A percentile compares a stretch with the other conserved stretches of the same genome.
Evolutionary conservation across 78 protist genomes (phyloP).

Genomic region (Dictyostelium purpureum): DNA sequence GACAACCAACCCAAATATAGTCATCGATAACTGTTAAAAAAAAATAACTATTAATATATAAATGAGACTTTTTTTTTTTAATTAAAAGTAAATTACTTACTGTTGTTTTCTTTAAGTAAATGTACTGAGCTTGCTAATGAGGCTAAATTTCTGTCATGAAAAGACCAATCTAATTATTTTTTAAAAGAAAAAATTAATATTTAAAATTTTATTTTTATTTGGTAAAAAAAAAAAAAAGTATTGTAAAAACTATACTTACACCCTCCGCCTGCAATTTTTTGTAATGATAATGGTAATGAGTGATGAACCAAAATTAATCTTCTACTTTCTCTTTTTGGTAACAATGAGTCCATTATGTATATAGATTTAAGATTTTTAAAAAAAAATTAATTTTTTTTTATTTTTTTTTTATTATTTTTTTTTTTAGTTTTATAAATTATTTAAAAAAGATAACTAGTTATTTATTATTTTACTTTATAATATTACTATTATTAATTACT

Average conservation of each 20-base stretch:
- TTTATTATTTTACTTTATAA: neutral
- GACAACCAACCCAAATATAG: conserved; percentile 64
- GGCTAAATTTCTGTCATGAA: conserved; percentile 46
- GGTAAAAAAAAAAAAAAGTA: too few species aligned
- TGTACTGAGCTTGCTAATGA: conserved; percentile 34
- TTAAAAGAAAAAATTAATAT: neutral
- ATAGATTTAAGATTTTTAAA: too few species aligned
- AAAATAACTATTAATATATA: neutral
- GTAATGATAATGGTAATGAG: conserved; percentile 42
- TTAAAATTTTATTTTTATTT: neutral
- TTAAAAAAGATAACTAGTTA: neutral
- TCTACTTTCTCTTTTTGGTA: neutral
- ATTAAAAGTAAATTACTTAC: conserved; percentile 2
- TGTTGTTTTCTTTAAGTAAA: conserved; percentile 33
- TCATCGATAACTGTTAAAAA: conserved; percentile 9
- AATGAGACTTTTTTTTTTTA: neutral
- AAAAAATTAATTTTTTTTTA: too few species aligned
- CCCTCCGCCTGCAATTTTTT: conserved; percentile 4
- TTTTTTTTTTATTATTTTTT: neutral
- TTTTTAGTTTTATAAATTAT: neutral
- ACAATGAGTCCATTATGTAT: conserved; percentile 5
- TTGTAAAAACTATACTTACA: neutral
- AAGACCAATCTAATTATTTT: conserved; percentile 37
- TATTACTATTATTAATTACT: too few species aligned
- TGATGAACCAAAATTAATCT: conserved; percentile 31